phyloP scores from a whole-genome alignment of 495 filamentous ascomycete species.

The Penicillium simplicissimum region DNA sequence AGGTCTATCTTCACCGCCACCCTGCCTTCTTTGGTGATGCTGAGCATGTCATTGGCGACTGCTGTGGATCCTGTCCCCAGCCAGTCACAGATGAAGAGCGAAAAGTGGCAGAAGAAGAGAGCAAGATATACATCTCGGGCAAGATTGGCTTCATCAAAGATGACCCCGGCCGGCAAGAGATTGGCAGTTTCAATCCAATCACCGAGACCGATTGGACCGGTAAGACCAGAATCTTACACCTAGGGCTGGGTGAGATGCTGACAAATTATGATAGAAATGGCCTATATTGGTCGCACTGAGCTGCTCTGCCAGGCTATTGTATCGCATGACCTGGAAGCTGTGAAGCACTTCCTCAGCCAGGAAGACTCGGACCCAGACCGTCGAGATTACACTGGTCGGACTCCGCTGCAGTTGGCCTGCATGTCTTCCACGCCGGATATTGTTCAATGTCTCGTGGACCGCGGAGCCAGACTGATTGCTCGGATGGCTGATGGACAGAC shows the following conservation, averaged over 20 bases:
- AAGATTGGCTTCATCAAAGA: slow-evolving; percentile 70
- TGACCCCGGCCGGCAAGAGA: slow-evolving; percentile 75
- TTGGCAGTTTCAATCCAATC: slow-evolving; percentile 73
- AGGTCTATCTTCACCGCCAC: slow-evolving; percentile 75
- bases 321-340: slow-evolving; percentile 62
- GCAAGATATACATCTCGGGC: slow-evolving; percentile 71
- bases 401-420: slow-evolving; percentile 74
- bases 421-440: slow-evolving; percentile 65
- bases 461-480: slow-evolving; percentile 68
- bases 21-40: slow-evolving; percentile 71
- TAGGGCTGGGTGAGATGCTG: neutral
- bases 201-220: slow-evolving; percentile 82
- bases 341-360: slow-evolving; percentile 66
- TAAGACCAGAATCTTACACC: slow-evolving; percentile 37
- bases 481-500: slow-evolving; percentile 76
- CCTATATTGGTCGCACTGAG: slow-evolving; percentile 69
- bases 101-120: slow-evolving; percentile 67
- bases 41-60: slow-evolving; percentile 70
- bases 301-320: slow-evolving; percentile 73
- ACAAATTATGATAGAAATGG: slow-evolving; percentile 46
- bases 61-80: slow-evolving; percentile 73
- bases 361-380: slow-evolving; percentile 61
- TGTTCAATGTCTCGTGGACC: slow-evolving; percentile 68
- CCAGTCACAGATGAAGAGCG: slow-evolving; percentile 68
- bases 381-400: slow-evolving; percentile 77